Evolutionary conservation across 768 basidiomycete genomes (phyloP), one percentile per base, ranked within the genome.

Genomic region (Lentinula boryana): DNA sequence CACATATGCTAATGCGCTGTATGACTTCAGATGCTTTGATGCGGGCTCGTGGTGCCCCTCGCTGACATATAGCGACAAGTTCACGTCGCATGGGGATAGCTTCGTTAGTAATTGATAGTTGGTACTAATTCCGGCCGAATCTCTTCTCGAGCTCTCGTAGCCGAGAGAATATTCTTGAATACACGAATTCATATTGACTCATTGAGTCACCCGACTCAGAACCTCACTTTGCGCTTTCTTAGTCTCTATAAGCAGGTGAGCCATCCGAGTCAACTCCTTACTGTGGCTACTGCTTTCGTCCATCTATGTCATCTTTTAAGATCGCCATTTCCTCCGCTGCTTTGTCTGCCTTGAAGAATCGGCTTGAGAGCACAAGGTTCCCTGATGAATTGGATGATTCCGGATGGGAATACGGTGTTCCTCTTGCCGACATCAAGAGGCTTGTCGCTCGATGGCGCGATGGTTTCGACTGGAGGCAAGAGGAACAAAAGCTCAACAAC

Each of bases 401-500:
- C 16, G 58, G 49, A 0, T 60, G 58, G 58, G 33, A 8, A 5
- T 60, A 60, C 48, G 58, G 58, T 5, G 58, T 46, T n/a, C 58
- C 58, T 35, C 36, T 60, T 18, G 46, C 49, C 21, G 58, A 60
- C 4, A 53, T 60, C 5, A 50, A 51, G 18, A 21, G 58, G 21
- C 51, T 60, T 21, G 58, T 60, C 16, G 33, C 46, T 15, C 33
- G 35, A 38, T 60, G 58, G 58, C 48, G 48, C 32, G 51, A 60
- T 40, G 58, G 51, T 1, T 60, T 60, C 35, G 41, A 60, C 41
- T 60, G 58, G 56, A 58, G 32, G 41, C 23, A 43, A n/a, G 41
- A 43, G 18, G 56, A 58, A 33, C 31, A 27, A 32, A 38, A 60
- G 27, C 62, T 75, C 46, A 75, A 75, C 50, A 73, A 75, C 35